Evolutionary conservation across 805 yeast species (phyloP).

Genomic region (Candida hungchunana): DNA sequence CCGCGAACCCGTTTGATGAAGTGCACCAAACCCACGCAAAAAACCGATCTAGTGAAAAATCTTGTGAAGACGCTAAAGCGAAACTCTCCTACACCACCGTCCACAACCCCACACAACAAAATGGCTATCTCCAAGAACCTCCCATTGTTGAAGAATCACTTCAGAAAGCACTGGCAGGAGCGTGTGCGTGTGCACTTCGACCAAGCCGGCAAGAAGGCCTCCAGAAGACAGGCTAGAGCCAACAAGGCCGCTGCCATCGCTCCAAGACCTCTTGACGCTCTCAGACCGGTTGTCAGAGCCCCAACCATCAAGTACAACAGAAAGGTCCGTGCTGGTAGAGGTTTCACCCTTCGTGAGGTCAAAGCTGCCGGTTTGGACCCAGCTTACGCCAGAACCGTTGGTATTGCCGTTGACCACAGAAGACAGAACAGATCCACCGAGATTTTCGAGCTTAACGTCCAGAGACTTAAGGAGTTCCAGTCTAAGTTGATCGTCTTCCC

Average conservation of each 20-base stretch:
- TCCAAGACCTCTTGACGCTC: slow-evolving; percentile 94
- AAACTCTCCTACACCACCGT: no score
- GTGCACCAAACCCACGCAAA: slow-evolving; percentile 13
- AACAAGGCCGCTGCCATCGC: slow-evolving; percentile 91
- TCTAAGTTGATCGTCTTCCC: slow-evolving; percentile 95
- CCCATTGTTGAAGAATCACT: slow-evolving; percentile 99
- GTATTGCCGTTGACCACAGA: slow-evolving; percentile 99
- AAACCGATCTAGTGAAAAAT: slow-evolving; percentile 14
- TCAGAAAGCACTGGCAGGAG: slow-evolving; percentile 99
- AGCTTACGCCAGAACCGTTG: slow-evolving; percentile 96
- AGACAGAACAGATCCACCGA: slow-evolving; percentile 97
- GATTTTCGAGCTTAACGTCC: slow-evolving; percentile 91
- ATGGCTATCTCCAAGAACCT: slow-evolving; percentile 94
- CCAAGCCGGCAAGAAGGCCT: slow-evolving; percentile 99
- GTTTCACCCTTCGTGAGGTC: slow-evolving; percentile 96
- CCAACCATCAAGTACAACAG: slow-evolving; percentile 99
- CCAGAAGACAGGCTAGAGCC: slow-evolving; percentile 94
- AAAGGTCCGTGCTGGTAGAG: slow-evolving; percentile 99
- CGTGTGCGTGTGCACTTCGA: slow-evolving; percentile 99
- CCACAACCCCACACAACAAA: slow-evolving; percentile 2
- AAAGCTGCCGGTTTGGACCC: slow-evolving; percentile 95
- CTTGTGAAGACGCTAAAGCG: slow-evolving; percentile 4
- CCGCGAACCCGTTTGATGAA: slow-evolving; percentile 6
- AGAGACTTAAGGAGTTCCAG: slow-evolving; percentile 94
- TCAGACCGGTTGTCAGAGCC: slow-evolving; percentile 98